Evolutionary conservation across 2,329 filamentous ascomycete genomes (phyloP).

Genomic region (Chaetoscypha palmicola): DNA sequence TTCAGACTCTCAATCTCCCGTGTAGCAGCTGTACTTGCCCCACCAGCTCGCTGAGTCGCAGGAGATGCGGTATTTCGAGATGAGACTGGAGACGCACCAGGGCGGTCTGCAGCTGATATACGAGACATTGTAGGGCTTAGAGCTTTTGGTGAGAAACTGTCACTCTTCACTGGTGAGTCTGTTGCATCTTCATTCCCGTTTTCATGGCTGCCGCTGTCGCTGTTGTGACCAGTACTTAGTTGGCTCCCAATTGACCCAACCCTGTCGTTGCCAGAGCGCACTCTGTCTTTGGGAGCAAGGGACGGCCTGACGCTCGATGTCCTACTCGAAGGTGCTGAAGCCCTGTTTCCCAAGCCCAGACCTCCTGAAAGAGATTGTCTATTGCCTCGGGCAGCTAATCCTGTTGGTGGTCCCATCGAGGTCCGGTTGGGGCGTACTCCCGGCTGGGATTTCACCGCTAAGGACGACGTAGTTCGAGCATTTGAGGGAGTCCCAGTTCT

Average conservation of each 20-base stretch:
- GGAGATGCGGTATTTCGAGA: slow-evolving; percentile 23
- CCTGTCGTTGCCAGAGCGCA: slow-evolving; percentile 27
- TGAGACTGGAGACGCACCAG: slow-evolving; percentile 20
- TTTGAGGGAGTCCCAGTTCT: slow-evolving; percentile 60
- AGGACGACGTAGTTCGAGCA: slow-evolving; percentile 35
- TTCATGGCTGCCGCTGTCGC: slow-evolving; percentile 26
- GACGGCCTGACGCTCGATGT: slow-evolving; percentile 17
- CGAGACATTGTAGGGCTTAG: slow-evolving; percentile 25
- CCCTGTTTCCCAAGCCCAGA: slow-evolving; percentile 28
- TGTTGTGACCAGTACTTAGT: slow-evolving; percentile 25
- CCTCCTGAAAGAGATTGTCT: slow-evolving; percentile 35
- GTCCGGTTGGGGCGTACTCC: slow-evolving; percentile 48
- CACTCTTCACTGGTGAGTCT: slow-evolving; percentile 42
- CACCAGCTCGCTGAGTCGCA: slow-evolving; percentile 17
- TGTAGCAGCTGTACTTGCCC: slow-evolving; percentile 24
- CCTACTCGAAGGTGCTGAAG: slow-evolving; percentile 16
- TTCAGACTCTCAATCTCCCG: slow-evolving; percentile 81
- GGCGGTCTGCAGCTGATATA: slow-evolving; percentile 19
- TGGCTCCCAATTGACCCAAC: slow-evolving; percentile 29
- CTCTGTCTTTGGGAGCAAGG: slow-evolving; percentile 24
- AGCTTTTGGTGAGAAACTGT: slow-evolving; percentile 27
- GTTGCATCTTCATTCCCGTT: slow-evolving; percentile 23
- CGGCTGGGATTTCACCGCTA: slow-evolving; percentile 43
- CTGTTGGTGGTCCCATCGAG: slow-evolving; percentile 59
- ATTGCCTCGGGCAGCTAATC: slow-evolving; percentile 29